These are phyloP conservation scores for Trichoderma sp. DNA, from an alignment of 2,329 filamentous ascomycete species.

Conservation along the genomic window DNA sequence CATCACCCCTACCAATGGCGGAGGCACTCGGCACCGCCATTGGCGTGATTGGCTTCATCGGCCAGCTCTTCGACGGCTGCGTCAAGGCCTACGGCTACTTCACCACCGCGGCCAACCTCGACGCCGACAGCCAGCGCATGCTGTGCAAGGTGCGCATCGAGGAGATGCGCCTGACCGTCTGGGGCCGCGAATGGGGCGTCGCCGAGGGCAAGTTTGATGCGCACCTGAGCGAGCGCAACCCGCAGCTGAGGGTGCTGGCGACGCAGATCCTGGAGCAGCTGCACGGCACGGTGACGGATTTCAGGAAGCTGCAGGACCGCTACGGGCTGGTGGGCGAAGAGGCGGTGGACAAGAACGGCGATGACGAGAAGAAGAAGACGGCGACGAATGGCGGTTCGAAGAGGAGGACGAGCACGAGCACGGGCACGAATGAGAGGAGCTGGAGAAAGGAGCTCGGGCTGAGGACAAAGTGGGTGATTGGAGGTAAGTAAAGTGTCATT, in stretches of 20 bases:
- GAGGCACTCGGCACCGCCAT: constrained; percentile 50
- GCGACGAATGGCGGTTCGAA: constrained; percentile 25
- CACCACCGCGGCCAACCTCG: constrained; percentile 48
- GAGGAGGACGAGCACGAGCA: constrained; percentile 27
- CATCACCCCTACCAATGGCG: constrained; percentile 33
- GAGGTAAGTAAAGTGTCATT: constrained; percentile 40
- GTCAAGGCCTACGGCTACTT: constrained; percentile 52
- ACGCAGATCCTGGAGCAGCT: constrained; percentile 49
- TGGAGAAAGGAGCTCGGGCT: constrained; percentile 43
- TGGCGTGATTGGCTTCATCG: constrained; percentile 50
- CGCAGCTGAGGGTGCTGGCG: constrained; percentile 46
- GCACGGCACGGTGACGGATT: constrained; percentile 51
- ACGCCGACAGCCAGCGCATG: constrained; percentile 48
- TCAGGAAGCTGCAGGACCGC: constrained; percentile 46
- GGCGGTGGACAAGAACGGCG: constrained; percentile 10
- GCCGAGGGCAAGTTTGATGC: constrained; percentile 50
- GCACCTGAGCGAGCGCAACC: constrained; percentile 45
- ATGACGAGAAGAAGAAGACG: constrained; percentile 31
- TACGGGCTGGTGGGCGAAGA: constrained; percentile 48
- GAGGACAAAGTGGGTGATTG: constrained; percentile 51
- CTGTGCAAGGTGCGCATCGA: constrained; percentile 55
- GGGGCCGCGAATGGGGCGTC: constrained; percentile 54
- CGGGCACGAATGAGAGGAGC: constrained; percentile 35
- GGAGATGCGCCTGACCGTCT: constrained; percentile 53
- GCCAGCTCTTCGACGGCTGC: constrained; percentile 53